These are phyloP conservation scores for Ilyonectria sp. DNA, from an alignment of 2,329 filamentous ascomycete genomes.

Conservation along the genomic window DNA sequence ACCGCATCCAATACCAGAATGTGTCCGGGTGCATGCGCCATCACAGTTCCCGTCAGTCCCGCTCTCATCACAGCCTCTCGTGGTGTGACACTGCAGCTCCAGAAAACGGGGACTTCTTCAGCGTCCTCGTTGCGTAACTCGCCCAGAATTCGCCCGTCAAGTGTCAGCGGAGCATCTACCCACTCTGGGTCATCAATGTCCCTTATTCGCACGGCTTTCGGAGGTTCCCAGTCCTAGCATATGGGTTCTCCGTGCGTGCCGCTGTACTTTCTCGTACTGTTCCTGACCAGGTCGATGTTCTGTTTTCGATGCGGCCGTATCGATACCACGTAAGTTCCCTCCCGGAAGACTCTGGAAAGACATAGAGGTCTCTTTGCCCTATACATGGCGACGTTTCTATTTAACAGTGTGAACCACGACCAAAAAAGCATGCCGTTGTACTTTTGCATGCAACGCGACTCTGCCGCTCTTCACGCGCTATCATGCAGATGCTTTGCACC, in stretches of 20 bases:
- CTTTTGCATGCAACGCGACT: constrained; percentile 15
- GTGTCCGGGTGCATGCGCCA: constrained; percentile 74
- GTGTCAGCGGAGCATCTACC: constrained; percentile 64
- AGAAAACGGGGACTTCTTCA: constrained; percentile 68
- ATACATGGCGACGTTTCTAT: constrained; percentile 74
- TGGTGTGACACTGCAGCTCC: constrained; percentile 78
- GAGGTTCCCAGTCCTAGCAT: constrained; percentile 75
- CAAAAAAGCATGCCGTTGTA: neutral
- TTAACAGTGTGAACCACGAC: constrained; percentile 39
- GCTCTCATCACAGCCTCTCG: constrained; percentile 75
- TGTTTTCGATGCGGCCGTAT: constrained; percentile 71
- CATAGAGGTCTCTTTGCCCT: constrained; percentile 69
- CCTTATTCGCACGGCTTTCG: constrained; percentile 66
- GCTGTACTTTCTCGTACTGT: constrained; percentile 68
- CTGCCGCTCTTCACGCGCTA: constrained; percentile 7
- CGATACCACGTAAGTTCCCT: constrained; percentile 71
- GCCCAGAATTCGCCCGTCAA: constrained; percentile 56
- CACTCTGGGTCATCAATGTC: constrained; percentile 69
- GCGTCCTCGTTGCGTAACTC: constrained; percentile 52
- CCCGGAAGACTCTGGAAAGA: constrained; percentile 71
- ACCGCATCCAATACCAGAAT: constrained; percentile 73
- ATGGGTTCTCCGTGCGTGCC: constrained; percentile 76
- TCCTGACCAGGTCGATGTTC: constrained; percentile 67
- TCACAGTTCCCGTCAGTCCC: constrained; percentile 66
- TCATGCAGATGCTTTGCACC: neutral